These are phyloP conservation scores for Trichoderma asperellum DNA, from an alignment of 2,329 filamentous ascomycete species.

Conservation along the genomic window DNA sequence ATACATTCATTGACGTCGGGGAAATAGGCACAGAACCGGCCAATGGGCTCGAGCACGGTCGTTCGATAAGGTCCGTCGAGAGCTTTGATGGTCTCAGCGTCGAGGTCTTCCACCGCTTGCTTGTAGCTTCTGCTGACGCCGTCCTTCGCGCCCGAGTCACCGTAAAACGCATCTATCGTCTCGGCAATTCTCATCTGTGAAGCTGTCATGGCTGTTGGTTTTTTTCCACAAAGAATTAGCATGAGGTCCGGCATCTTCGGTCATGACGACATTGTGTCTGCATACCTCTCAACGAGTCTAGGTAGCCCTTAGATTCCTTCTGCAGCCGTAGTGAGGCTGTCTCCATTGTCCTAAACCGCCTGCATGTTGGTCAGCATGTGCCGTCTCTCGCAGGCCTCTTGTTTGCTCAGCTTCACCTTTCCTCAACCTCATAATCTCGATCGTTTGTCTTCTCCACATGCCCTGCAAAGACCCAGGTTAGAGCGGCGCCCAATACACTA, in stretches of 20 bases:
- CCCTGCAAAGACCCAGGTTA: constrained; percentile 50
- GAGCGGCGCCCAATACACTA: not conserved
- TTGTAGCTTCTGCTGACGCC: constrained; percentile 97
- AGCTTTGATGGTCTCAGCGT: constrained; percentile 97
- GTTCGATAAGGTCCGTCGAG: constrained; percentile 93
- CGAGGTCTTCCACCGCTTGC: constrained; percentile 95
- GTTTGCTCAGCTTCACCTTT: constrained; percentile 60
- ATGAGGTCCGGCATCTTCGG: constrained; percentile 1
- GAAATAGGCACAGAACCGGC: constrained; percentile 96
- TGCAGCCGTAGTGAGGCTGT: constrained; percentile 88
- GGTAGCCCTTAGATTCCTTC: constrained; percentile 97
- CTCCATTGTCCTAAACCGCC: constrained; percentile 97
- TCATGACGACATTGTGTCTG: constrained; percentile 1
- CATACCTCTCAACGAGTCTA: constrained; percentile 87
- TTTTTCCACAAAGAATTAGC: not conserved
- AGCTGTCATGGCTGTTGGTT: constrained; percentile 82
- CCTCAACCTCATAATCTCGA: constrained; percentile 97
- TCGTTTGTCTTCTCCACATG: constrained; percentile 99
- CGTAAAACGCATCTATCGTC: constrained; percentile 99
- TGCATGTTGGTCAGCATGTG: constrained; percentile 44
- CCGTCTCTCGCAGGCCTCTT: not conserved
- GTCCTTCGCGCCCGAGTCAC: constrained; percentile 90
- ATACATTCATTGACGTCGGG: constrained; percentile 99
- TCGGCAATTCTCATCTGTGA: constrained; percentile 99
- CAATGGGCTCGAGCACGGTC: constrained; percentile 94